Evolutionary conservation across 306 rosid species (phyloP), one percentile per base, ranked within the genome.

Genomic region (Trifolium dubium): DNA sequence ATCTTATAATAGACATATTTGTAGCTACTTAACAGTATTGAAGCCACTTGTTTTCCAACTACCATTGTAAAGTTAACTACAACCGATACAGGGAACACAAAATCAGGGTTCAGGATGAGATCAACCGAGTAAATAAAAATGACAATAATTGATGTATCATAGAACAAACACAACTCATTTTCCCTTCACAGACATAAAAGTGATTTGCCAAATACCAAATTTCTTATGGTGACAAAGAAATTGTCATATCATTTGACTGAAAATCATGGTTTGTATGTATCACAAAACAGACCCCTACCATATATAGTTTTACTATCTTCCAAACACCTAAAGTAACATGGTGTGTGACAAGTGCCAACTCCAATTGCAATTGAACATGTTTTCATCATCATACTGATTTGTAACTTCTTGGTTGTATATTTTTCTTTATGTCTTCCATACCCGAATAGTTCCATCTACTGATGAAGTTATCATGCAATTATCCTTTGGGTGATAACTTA

Each of bases 401-500:
- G 66, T 13, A 70, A 64, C 35, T 71, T 65, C 5, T 43, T 59
- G 31, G 8, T 58, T 65, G 23, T 23, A 28, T 73, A 69, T 65
- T 61, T 69, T 74, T 73, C 69, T 84, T 85, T 79, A 86, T 40
- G 92, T 62, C 81, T 89, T 94, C 97, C 98, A 94, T 31, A 89
- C 90, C 54, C 79, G 81, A 71, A 91, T 77, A 56, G 83, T 87
- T 79, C 96, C 92, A 74, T 88, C 96, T 15, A 94, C 92, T 0
- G 97, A 91, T 70, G 95, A 81, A 47, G 95, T 88, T 69, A 87
- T 56, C 96, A 91, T 88, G 75, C 96, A 91, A 71, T 69, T 82
- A 30, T 91, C 93, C 73, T 78, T 86, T 8, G 89, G 96, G 74
- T 94, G 98, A 82, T 89, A 94, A 81, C 97, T 94, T 74, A 91